Percentiles rank a stretch among this genome's conserved stretches.
These are phyloP conservation scores for Phytopythium helicoides DNA, from an alignment of 352 stramenopile species.

Conservation along the genomic window DNA sequence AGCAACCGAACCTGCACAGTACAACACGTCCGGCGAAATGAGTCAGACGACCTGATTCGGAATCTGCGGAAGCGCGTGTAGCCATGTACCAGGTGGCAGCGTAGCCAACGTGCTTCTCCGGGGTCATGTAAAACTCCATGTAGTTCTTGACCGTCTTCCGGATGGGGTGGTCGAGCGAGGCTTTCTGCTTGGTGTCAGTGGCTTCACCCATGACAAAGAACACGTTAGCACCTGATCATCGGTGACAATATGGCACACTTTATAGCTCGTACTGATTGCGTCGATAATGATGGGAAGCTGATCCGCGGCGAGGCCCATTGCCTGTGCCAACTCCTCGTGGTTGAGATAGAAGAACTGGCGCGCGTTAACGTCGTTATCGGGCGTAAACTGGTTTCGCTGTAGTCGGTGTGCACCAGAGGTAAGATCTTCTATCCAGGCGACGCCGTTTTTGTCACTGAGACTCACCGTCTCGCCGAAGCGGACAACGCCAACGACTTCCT, in stretches of 20 bases:
- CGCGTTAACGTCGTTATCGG: slow-evolving; percentile 68
- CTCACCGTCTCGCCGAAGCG: slow-evolving; percentile 76
- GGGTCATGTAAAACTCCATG: slow-evolving; percentile 89
- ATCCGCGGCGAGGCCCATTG: slow-evolving; percentile 64
- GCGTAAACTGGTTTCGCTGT: slow-evolving; percentile 77
- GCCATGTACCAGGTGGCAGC: slow-evolving; percentile 71
- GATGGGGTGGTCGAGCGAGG: slow-evolving; percentile 52
- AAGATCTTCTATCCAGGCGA: background rate
- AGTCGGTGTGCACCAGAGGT: slow-evolving; percentile 2
- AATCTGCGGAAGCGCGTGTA: too few relatives aligned
- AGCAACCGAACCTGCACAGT: slow-evolving; percentile 68
- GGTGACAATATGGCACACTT: background rate
- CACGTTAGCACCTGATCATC: background rate
- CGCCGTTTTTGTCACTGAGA: background rate
- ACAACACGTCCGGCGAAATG: background rate
- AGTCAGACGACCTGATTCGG: background rate
- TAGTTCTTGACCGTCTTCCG: slow-evolving; percentile 80
- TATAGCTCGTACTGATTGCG: slow-evolving; percentile 39
- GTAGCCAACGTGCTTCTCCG: slow-evolving; percentile 82
- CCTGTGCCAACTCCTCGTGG: slow-evolving; percentile 70
- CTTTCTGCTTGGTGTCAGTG: slow-evolving; percentile 24
- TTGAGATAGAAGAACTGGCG: slow-evolving; percentile 85
- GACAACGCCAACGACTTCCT: slow-evolving; percentile 72
- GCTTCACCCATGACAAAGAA: slow-evolving; percentile 20
- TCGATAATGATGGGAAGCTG: slow-evolving; percentile 79